Conservation (phyloP, 305 asterid species). For the Andrographis paniculata region DNA sequence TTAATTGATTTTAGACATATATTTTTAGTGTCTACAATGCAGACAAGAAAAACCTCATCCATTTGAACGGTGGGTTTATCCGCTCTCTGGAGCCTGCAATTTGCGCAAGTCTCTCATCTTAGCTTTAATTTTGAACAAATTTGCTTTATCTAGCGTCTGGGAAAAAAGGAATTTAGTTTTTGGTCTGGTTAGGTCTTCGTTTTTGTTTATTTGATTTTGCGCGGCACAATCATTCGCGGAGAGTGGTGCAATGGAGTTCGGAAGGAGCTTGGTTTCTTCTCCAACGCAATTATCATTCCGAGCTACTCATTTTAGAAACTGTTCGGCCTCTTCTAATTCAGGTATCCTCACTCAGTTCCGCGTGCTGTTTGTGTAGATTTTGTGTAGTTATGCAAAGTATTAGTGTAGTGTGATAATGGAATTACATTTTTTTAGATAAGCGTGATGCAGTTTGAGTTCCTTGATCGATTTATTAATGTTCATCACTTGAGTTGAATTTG, state of each 20-base stretch:
- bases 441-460: background rate
- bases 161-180: no score
- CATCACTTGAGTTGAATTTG: no score
- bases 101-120: slow-evolving; percentile 5
- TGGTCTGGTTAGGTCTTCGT: no score
- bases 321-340: slow-evolving; percentile 35
- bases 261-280: slow-evolving; percentile 59
- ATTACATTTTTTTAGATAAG: slow-evolving; percentile 4
- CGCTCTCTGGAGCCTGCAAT: slow-evolving; percentile 16
- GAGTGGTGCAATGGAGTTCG: slow-evolving; percentile 50
- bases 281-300: slow-evolving; percentile 49
- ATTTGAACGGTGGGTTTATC: slow-evolving; percentile 32
- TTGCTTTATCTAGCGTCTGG: no score
- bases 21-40: no score
- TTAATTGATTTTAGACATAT: no score
- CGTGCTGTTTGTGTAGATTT: background rate
- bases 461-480: no score
- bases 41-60: slow-evolving; percentile 34
- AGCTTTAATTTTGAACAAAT: slow-evolving; percentile 7
- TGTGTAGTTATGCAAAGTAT: slow-evolving; percentile 1
- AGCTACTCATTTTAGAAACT: slow-evolving; percentile 40
- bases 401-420: slow-evolving; percentile 3
- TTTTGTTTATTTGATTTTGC: no score
- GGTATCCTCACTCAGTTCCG: slow-evolving; percentile 22
- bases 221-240: background rate